phyloP scores from a whole-genome alignment of 2,329 filamentous ascomycete species.

The Aureobasidium pullulans region DNA sequence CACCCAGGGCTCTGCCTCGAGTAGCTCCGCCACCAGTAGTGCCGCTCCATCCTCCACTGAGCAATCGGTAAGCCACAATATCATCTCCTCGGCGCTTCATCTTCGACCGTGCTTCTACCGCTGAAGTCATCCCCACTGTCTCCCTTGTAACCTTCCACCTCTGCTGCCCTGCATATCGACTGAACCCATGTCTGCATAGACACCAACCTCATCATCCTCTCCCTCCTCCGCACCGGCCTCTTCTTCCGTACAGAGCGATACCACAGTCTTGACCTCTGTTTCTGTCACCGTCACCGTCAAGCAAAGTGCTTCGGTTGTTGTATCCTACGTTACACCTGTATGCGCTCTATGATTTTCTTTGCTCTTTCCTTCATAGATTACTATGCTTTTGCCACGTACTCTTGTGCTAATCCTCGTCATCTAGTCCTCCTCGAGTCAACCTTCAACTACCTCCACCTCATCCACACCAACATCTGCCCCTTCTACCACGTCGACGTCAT shows the following conservation, averaged over 20 bases:
- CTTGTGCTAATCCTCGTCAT: not conserved
- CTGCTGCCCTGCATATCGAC: not conserved
- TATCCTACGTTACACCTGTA: constrained; percentile 26
- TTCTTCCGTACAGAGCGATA: constrained; percentile 7
- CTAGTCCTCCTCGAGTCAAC: constrained; percentile 3
- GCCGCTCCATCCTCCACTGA: not conserved
- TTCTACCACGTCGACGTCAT: constrained; percentile 16
- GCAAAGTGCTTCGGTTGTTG: constrained; percentile 19
- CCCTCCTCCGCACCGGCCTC: not conserved
- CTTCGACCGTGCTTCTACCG: not conserved
- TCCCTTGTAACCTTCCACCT: not conserved
- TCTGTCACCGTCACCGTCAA: constrained; percentile 21
- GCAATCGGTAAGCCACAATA: not conserved
- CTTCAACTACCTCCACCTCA: constrained; percentile 14
- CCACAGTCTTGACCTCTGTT: constrained; percentile 4
- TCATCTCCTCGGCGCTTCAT: not conserved
- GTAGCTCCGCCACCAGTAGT: constrained; percentile 21
- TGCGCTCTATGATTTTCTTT: constrained; percentile 19
- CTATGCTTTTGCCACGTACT: not conserved
- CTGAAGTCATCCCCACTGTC: not conserved
- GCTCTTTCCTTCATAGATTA: not conserved
- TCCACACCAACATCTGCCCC: constrained; percentile 15
- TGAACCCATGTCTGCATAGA: constrained; percentile 12
- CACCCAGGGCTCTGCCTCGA: constrained; percentile 38
- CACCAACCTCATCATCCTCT: constrained; percentile 9